phyloP scores from a whole-genome alignment of 2,329 filamentous ascomycete species.

The Fusarium nygamai region DNA sequence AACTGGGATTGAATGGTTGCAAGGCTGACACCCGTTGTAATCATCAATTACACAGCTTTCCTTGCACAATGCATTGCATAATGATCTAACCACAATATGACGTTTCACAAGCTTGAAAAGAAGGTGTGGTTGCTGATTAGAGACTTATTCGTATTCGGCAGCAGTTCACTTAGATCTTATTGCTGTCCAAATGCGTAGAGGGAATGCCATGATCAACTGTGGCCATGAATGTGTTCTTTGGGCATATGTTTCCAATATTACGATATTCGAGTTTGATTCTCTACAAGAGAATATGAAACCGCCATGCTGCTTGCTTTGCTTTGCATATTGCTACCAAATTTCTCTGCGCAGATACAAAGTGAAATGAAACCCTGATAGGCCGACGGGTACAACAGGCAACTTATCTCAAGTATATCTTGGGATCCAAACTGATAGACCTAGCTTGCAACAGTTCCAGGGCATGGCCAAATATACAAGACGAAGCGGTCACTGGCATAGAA shows the following conservation, averaged over 20 bases:
- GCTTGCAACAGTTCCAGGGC: background rate
- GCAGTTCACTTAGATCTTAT: background rate
- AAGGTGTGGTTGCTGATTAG: conserved; percentile 12
- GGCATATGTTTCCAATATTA: background rate
- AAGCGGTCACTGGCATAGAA: background rate
- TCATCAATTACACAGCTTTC: background rate
- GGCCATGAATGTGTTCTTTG: background rate
- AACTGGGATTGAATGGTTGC: background rate
- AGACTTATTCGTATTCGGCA: conserved; percentile 41
- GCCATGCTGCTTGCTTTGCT: background rate
- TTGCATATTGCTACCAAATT: background rate
- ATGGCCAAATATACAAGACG: background rate
- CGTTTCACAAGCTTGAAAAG: conserved; percentile 12
- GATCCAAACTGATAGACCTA: background rate
- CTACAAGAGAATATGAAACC: too few relatives aligned
- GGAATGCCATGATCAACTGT: background rate
- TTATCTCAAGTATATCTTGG: background rate
- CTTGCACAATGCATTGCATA: conserved; percentile 6
- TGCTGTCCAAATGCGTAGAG: background rate
- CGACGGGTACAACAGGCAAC: background rate
- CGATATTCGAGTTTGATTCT: background rate
- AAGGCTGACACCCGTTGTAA: conserved; percentile 1
- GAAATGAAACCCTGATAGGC: background rate
- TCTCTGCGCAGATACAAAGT: background rate
- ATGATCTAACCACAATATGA: conserved; percentile 12